Evolutionary conservation across 345 rosid species (phyloP), one percentile per base, ranked within the genome.

Genomic region (Eucalyptus regnans): DNA sequence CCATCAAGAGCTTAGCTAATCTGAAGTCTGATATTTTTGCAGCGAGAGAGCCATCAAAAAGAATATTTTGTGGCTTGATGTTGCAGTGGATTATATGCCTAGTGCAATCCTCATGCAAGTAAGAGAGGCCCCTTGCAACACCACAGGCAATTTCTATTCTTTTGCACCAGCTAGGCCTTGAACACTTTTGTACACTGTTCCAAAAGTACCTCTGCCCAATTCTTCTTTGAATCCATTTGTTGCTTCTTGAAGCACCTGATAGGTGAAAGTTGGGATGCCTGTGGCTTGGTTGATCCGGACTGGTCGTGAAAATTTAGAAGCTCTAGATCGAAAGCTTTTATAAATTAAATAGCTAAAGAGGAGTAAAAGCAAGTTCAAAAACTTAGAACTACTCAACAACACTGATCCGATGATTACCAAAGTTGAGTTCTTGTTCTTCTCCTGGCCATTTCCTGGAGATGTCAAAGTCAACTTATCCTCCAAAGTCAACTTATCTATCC

Each of bases 31-130:
- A 90, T 27, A 90, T 88, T 64, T 85, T 90, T 14, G 86, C 88
- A 4, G 54, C 22, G 22, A 51, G 46, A 37, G 33, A 50, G 84
- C 50, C 68, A 50, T 90, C 89, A 5, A 90, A 76, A 81, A 90
- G 91, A 52, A 88, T 88, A 29, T 83, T 90, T 64, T 31, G 80
- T 1, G 8, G 84, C 56, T 85, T 88, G 23, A 88, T 88, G 43
- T 88, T 76, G 16, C 88, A 64, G 88, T 88, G 90, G 13, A 90
- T 64, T 13, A 90, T 88, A 76, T 68, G 85, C 29, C 51, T 84
- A 48, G 33, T 51, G 81, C 90, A 88, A 41, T 88, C 92, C 44
- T 91, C 91, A 43, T 91, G 92, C n/a, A 91, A 88, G 86, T 89
- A 91, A 46, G 71, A 25, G 14, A 91, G 89, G 16, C 92, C 91